Evolutionary conservation across 768 basidiomycete species (phyloP), one percentile per base, ranked within the genome.

Genomic region (Flagelloscypha sp.): DNA sequence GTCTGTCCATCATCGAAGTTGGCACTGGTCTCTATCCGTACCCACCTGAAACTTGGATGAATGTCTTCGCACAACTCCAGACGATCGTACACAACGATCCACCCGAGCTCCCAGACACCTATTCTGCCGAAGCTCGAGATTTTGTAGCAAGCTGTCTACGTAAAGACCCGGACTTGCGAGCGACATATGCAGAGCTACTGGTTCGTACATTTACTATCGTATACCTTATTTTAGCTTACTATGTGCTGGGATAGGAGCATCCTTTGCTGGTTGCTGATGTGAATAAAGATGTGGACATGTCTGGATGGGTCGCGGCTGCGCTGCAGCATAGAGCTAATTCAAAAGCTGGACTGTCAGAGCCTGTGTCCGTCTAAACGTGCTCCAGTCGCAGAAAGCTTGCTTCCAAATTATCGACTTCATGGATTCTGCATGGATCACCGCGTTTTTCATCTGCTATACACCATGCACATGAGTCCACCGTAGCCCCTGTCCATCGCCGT

Each of bases 31-130:
- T 75, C 52, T 98, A 99, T 57, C 94, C 94, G 2, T 99, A 95
- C 52, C 94, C 94, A 20, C 93, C 93, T 18, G 93, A 98, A 63
- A 94, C 90, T 6, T 99, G 95, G 56, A 76, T 79, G 40, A 97
- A 97, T 55, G 92, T 97, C 11, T 95, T 99, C 59, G 94, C 93
- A 2, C 94, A 99, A 54, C 63, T 85, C 18, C 15, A 33, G 23
- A 25, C 15, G 13, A 99, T 99, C 43, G 92, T 99, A 2, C 81
- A 95, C 44, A 94, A 92, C 1, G 86, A 90, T 37, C 84, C 92
- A 7, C 94, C 94, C 4, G 77, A 76, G 23, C 8, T 27, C 23
- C 32, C 32, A 20, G 16, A 4, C 12, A 19, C 13, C 13, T 33
- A 33, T 11, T 33, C 32, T 11, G 24, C 32, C 11, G 20, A 33